Evolutionary conservation across 352 stramenopile species (phyloP).

Genomic region (Aphanomyces euteiches): DNA sequence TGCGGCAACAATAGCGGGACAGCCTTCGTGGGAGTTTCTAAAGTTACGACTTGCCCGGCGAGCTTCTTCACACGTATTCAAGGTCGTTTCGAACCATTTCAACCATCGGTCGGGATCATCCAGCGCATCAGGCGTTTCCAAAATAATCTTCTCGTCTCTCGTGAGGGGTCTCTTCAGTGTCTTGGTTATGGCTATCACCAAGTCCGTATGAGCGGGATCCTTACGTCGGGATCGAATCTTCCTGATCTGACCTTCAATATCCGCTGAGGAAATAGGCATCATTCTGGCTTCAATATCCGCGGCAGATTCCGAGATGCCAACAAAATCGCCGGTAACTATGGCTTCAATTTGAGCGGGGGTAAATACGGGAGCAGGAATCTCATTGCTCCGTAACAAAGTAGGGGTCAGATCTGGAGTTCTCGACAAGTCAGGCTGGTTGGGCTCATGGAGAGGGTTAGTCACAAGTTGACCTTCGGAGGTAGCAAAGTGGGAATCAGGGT

Average conservation of each 20-base stretch:
- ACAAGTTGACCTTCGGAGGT: too few relatives aligned
- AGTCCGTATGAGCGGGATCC: neutral
- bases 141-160: neutral
- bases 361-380: neutral
- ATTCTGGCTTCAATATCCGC: neutral
- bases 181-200: neutral
- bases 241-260: neutral
- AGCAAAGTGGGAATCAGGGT: too few relatives aligned
- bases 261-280: neutral
- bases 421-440: too few relatives aligned
- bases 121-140: neutral
- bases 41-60: neutral
- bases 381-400: too few relatives aligned
- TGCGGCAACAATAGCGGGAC: too few relatives aligned
- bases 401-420: too few relatives aligned
- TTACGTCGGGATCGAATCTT: neutral
- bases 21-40: neutral
- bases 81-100: neutral
- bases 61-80: conserved; percentile 1
- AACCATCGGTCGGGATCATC: neutral
- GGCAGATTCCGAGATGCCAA: neutral
- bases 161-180: neutral
- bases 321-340: neutral
- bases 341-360: neutral
- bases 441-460: too few relatives aligned